A percentile compares a stretch with the other conserved stretches of the same genome.
Conservation (phyloP, 2,329 filamentous ascomycete species). For the Colletotrichum sp. region DNA sequence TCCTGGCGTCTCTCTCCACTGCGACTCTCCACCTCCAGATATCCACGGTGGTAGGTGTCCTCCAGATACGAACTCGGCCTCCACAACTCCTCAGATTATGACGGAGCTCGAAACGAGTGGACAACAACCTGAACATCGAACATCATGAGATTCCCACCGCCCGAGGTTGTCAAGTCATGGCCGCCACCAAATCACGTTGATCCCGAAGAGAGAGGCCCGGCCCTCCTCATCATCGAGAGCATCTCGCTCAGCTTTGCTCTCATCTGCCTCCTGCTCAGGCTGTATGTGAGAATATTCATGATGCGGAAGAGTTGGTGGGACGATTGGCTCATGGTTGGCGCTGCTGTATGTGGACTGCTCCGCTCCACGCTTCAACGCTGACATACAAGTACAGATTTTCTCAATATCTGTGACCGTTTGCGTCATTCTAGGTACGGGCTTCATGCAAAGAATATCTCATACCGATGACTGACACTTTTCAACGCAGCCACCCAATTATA, state of each 20-base stretch:
- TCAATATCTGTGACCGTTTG: conserved; percentile 36
- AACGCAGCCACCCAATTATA: conserved; percentile 32
- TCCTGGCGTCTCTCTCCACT: background rate
- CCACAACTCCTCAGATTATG: background rate
- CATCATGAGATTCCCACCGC: background rate
- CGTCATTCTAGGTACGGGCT: conserved; percentile 30
- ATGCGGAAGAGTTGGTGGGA: conserved; percentile 39
- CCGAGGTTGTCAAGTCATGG: background rate
- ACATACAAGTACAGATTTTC: conserved; percentile 28
- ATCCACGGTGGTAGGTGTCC: background rate
- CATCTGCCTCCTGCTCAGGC: conserved; percentile 38
- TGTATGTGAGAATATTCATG: conserved; percentile 40
- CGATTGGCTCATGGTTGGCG: conserved; percentile 47
- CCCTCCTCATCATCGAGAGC: conserved; percentile 41
- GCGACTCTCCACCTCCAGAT: background rate
- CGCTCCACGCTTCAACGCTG: background rate
- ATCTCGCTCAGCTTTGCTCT: conserved; percentile 38
- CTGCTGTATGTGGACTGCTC: conserved; percentile 32
- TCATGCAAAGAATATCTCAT: background rate
- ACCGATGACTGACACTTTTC: rapidly evolving
- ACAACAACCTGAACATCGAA: background rate
- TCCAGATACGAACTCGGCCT: background rate
- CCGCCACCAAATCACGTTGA: background rate
- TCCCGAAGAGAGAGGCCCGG: conserved; percentile 19
- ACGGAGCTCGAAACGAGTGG: background rate